These are phyloP conservation scores for Flaveria linearis DNA, from an alignment of 129 eudicot genomes.

Conservation along the genomic window DNA sequence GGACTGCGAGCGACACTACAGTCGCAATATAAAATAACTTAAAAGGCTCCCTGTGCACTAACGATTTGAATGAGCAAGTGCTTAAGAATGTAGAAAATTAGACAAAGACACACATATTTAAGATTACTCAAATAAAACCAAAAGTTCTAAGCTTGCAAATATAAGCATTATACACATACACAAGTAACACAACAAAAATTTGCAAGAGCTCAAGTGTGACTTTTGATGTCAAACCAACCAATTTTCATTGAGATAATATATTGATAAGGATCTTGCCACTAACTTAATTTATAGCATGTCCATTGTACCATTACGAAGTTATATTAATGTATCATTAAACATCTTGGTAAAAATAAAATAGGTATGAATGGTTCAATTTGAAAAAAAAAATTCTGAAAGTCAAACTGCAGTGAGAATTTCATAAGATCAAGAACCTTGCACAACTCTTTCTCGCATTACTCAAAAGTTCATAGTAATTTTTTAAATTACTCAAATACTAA, in stretches of 20 bases:
- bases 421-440: constrained; percentile 47
- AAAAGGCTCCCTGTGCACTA: no score
- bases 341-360: background rate
- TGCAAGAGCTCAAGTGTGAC: constrained; percentile 25
- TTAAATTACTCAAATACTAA: constrained; percentile 17
- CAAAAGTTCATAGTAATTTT: constrained; percentile 14
- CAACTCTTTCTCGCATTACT: constrained; percentile 87
- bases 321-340: background rate
- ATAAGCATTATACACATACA: no score
- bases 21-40: no score
- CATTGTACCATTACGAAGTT: background rate
- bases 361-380: background rate
- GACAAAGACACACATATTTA: no score
- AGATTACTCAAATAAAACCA: no score
- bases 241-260: background rate
- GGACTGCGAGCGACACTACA: no score
- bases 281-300: background rate
- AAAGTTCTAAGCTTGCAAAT: no score
- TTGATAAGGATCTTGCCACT: constrained; percentile 6
- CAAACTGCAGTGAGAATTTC: background rate
- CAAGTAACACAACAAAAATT: background rate
- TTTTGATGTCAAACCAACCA: constrained; percentile 20
- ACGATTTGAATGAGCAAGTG: no score
- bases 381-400: background rate
- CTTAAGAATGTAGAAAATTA: no score